These are phyloP conservation scores for Leavenworthia alabamica DNA, from an alignment of 345 rosid genomes.

Conservation along the genomic window DNA sequence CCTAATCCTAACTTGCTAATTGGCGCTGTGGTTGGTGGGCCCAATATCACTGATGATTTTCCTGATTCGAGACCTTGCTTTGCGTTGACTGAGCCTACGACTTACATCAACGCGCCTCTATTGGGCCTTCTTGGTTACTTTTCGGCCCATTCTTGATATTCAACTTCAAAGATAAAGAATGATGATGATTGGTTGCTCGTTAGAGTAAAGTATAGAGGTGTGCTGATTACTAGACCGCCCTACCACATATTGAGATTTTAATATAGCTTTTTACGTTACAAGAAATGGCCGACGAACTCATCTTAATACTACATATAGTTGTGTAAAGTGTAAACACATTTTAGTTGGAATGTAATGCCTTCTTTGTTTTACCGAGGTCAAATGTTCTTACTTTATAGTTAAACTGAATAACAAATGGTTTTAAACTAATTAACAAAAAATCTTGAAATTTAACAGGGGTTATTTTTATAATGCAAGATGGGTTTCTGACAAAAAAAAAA, in stretches of 20 bases:
- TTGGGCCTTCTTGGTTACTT: slow-evolving; percentile 81
- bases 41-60: slow-evolving; percentile 70
- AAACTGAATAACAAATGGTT: too few species aligned
- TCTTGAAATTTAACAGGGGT: too few species aligned
- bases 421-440: too few species aligned
- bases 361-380: background rate
- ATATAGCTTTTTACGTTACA: background rate
- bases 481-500: too few species aligned
- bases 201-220: slow-evolving; percentile 11
- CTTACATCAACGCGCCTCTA: slow-evolving; percentile 89
- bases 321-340: too few species aligned
- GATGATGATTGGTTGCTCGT: background rate
- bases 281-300: background rate
- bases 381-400: too few species aligned
- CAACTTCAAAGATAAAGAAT: background rate
- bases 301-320: too few species aligned
- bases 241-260: background rate
- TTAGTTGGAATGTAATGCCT: background rate
- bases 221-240: slow-evolving; percentile 18
- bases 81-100: slow-evolving; percentile 91
- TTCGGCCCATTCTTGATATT: slow-evolving; percentile 44
- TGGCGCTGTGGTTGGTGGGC: slow-evolving; percentile 91
- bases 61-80: slow-evolving; percentile 73
- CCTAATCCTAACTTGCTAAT: slow-evolving; percentile 74
- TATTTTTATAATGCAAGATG: too few species aligned